Evolutionary conservation across 1,284 basidiomycete species (phyloP).

Genomic region (Moesziomyces parantarcticus): DNA sequence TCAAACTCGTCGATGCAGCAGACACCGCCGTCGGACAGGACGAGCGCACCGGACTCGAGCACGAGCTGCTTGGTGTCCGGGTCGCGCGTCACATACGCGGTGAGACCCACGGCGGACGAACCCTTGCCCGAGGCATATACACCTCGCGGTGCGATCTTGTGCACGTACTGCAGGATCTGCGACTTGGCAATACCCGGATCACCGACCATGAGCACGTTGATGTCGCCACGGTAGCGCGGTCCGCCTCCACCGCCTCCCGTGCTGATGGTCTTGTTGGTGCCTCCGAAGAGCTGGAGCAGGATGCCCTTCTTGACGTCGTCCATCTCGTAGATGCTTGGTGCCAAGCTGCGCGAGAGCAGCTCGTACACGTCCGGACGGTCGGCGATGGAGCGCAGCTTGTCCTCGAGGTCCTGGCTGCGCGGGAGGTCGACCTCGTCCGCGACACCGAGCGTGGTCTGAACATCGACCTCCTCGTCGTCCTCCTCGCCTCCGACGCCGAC

Average conservation of each 20-base stretch:
- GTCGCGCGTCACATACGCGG: slow-evolving; percentile 96
- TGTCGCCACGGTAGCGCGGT: slow-evolving; percentile 94
- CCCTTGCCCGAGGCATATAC: slow-evolving; percentile 89
- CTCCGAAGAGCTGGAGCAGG: slow-evolving; percentile 92
- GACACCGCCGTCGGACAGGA: slow-evolving; percentile 95
- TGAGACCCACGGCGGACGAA: slow-evolving; percentile 96
- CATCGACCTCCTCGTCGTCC: slow-evolving; percentile 61
- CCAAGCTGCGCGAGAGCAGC: slow-evolving; percentile 83
- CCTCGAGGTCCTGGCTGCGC: slow-evolving; percentile 71
- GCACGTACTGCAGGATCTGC: slow-evolving; percentile 90
- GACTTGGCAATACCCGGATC: slow-evolving; percentile 98
- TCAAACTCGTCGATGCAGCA: slow-evolving; percentile 99
- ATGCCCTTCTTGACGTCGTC: slow-evolving; percentile 99
- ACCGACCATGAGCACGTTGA: slow-evolving; percentile 95
- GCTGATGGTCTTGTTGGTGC: slow-evolving; percentile 94
- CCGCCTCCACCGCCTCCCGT: slow-evolving; percentile 93
- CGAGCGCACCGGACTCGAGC: slow-evolving; percentile 94
- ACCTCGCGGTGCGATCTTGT: slow-evolving; percentile 96
- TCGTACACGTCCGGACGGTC: slow-evolving; percentile 86
- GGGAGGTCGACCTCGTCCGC: slow-evolving; percentile 32
- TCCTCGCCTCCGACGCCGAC: slow-evolving; percentile 87
- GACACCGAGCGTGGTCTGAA: slow-evolving; percentile 25
- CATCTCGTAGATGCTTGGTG: slow-evolving; percentile 97
- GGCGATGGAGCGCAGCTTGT: slow-evolving; percentile 78
- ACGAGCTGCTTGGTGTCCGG: slow-evolving; percentile 98